Evolutionary conservation across 345 rosid species (phyloP), one percentile per base, ranked within the genome.

Genomic region (Arabidopsis suecica): DNA sequence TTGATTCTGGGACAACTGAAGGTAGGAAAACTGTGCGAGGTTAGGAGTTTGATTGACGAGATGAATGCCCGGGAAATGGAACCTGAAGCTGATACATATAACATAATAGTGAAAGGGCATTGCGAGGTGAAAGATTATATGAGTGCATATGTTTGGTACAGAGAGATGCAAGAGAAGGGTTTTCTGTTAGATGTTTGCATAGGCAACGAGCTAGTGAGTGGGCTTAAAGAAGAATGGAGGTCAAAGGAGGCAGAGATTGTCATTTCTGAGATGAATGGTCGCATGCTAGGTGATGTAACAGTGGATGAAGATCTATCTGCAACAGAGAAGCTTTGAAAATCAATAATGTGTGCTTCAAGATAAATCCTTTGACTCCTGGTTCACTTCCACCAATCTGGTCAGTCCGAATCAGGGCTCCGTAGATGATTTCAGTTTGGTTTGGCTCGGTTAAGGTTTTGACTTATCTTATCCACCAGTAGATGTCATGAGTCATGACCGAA

Each of bases 71-170:
- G 79, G 65, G 86, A 78, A 54, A 41, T 86, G 77, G 65, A 58
- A 47, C 90, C 84, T 28, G 82, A 82, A 78, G 94, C 88, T 42
- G 97, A 87, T 82, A 91, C 97, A 2, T 91, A 87, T 72, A 78
- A 69, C 73, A 50, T 91, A 70, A 70, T 93, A 67, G 77, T 93
- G 67, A 85, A 79, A 59, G 93, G 90, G 33, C 69, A 84, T 68
- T 88, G 93, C 51, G 84, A 87, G 57, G 55, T 37, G 18, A 83
- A 79, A 67, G 83, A 86, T 57, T 88, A 80, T 67, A 34, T 33
- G 42, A 89, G 84, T 44, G 98, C 91, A 34, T 91, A 87, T 75
- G 23, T 8, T 76, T 89, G 96, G 93, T 88, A 83, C 78, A 82
- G 87, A 79, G 89, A 88, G 82, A 89, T 91, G 96, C 57, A 83